Evolutionary conservation across 2,329 filamentous ascomycete genomes (phyloP), one percentile per base, ranked within the genome.

Genomic region (Talaromyces sp.): DNA sequence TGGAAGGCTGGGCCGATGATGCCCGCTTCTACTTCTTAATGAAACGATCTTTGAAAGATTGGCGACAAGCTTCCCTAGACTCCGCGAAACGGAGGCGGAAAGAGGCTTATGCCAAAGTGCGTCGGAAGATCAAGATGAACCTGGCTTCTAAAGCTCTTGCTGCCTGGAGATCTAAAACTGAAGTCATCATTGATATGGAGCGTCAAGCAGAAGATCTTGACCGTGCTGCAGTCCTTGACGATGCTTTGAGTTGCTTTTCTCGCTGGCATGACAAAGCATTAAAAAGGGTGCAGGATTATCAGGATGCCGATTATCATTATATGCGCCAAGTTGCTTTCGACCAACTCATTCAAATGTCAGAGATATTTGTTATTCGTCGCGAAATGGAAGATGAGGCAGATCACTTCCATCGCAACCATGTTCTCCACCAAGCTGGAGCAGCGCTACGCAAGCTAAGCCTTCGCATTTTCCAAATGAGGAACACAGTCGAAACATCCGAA

Each of bases 371-470:
- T 35, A 64, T 66, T 35, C 64, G 65, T 51, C 68, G 65, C 30
- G 65, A 70, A 20, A 55, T 75, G 58, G 65, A 75, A 47, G 69
- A 75, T 20, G 74, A 78, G 62, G 82, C 82, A 11, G 54, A 71
- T 3, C 66, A 71, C 1, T 72, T 82, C 32, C 65, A 75, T 46
- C 75, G 77, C 22, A 72, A 80, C 52, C 77, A 76, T 37, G 69
- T 78, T 4, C 75, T 80, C 11, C 69, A 75, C 20, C 68, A 77
- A 3, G 78, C 81, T 13, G 73, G 74, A 10, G 70, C 70, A 13
- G 75, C 74, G 20, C 70, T 86, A 51, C 82, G 81, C 63, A 82
- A 78, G 61, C 69, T 86, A n/a, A 82, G 81, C 48, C 80, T 84
- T 69, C 77, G 77, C 7, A 70, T 82, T 2, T 86, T 86, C 69